Percentiles rank a stretch among this genome's conserved stretches.
These are phyloP conservation scores for Phallus indusiatus DNA, from an alignment of 768 basidiomycete genomes.

Conservation along the genomic window DNA sequence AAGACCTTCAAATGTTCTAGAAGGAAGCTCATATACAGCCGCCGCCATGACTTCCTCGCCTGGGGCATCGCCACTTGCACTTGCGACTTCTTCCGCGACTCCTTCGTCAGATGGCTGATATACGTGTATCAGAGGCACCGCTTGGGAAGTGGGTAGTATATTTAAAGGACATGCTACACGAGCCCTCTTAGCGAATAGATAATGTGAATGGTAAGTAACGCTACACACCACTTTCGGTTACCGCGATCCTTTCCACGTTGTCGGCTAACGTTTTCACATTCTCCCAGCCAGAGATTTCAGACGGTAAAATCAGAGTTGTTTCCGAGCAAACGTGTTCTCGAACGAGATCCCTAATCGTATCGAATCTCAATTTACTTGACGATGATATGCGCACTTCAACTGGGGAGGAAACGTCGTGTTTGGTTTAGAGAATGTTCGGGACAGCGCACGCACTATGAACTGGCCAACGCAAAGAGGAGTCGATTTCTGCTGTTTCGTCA, in stretches of 20 bases:
- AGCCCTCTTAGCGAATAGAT: background rate
- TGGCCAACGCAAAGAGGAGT: background rate
- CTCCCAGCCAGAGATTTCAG: conserved; percentile 71
- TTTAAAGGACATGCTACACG: conserved; percentile 41
- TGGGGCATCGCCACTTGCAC: conserved; percentile 42
- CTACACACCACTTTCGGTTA: conserved; percentile 42
- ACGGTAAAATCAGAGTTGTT: conserved; percentile 60
- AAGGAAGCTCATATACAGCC: conserved; percentile 82
- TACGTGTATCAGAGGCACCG: conserved; percentile 71
- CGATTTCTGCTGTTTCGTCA: background rate
- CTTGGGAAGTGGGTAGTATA: conserved; percentile 46
- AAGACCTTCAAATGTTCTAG: conserved; percentile 73
- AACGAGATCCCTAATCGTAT: conserved; percentile 61
- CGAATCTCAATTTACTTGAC: conserved; percentile 62
- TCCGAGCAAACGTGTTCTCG: conserved; percentile 49
- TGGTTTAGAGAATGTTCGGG: background rate
- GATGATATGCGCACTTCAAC: conserved; percentile 78
- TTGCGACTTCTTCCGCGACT: conserved; percentile 55
- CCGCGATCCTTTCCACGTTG: conserved; percentile 67
- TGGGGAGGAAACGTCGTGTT: conserved; percentile 19
- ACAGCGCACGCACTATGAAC: conserved; percentile 2
- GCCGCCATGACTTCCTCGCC: conserved; percentile 82
- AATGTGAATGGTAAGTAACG: background rate
- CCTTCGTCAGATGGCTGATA: conserved; percentile 73
- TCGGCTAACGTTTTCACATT: conserved; percentile 57